Percentiles rank a stretch among this genome's conserved stretches.
Evolutionary conservation across 805 yeast genomes (phyloP).

Genomic region (Yarrowia sp.): DNA sequence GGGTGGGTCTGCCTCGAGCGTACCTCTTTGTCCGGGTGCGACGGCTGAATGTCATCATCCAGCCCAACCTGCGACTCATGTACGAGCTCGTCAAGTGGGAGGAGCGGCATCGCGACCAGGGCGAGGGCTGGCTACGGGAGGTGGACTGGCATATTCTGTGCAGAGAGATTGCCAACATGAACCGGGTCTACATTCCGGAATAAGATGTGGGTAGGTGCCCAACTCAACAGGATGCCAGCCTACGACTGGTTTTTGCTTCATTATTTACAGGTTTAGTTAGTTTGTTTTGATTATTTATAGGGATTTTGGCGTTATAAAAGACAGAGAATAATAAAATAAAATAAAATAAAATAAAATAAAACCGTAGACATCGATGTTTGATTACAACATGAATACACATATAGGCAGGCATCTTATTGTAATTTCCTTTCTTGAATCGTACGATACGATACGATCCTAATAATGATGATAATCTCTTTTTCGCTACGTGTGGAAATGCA

Average conservation of each 20-base stretch:
- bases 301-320: neutral
- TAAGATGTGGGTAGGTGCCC: no score
- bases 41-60: slow-evolving; percentile 85
- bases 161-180: slow-evolving; percentile 74
- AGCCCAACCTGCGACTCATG: slow-evolving; percentile 88
- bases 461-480: no score
- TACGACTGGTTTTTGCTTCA: no score
- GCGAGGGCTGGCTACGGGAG: slow-evolving; percentile 46
- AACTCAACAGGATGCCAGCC: no score
- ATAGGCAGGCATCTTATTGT: no score
- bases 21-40: slow-evolving; percentile 86
- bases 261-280: no score
- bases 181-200: slow-evolving; percentile 54
- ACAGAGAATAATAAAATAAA: neutral
- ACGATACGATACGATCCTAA: no score
- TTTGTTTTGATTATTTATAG: slow-evolving; percentile 23
- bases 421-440: no score
- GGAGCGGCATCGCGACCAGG: slow-evolving; percentile 38
- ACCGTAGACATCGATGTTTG: no score
- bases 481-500: no score
- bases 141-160: slow-evolving; percentile 89
- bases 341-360: no score
- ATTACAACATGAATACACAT: no score
- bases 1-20: slow-evolving; percentile 68
- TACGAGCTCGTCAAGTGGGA: slow-evolving; percentile 80